Evolutionary conservation across 768 basidiomycete species (phyloP).

Genomic region (Panaeolus papilionaceus): DNA sequence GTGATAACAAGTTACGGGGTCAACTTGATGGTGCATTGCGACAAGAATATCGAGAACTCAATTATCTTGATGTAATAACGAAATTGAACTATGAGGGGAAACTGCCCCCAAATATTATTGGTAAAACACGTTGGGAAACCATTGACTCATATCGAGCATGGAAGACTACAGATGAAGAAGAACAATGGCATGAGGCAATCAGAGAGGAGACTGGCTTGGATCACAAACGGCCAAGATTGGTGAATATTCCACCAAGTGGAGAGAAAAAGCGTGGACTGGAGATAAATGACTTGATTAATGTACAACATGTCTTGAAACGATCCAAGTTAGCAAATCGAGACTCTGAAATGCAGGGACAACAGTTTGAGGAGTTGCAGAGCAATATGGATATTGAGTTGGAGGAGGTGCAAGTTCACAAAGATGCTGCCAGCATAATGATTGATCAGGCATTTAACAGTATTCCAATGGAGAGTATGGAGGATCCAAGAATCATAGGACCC

Average conservation of each 20-base stretch:
- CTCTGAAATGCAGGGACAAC: too few relatives aligned
- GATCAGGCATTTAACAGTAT: too few relatives aligned
- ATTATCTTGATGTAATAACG: conserved; percentile 37
- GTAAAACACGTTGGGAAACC: conserved; percentile 26
- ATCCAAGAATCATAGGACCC: not conserved
- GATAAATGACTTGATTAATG: too few relatives aligned
- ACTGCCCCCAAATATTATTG: conserved; percentile 26
- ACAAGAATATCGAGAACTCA: conserved; percentile 39
- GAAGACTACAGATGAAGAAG: not conserved
- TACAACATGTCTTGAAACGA: too few relatives aligned
- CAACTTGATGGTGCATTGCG: conserved; percentile 32
- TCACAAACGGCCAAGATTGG: too few relatives aligned
- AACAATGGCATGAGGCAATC: not conserved
- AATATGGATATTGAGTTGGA: too few relatives aligned
- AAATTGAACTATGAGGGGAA: conserved; percentile 28
- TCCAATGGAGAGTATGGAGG: too few relatives aligned
- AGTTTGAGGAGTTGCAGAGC: too few relatives aligned
- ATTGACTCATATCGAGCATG: conserved; percentile 26
- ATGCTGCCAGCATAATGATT: too few relatives aligned
- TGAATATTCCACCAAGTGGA: too few relatives aligned
- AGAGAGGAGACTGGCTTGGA: not conserved
- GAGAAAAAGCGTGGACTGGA: not conserved
- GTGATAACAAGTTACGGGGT: conserved; percentile 29
- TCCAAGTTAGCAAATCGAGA: too few relatives aligned
- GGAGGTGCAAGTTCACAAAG: too few relatives aligned